Evolutionary conservation across 345 rosid species (phyloP).

Genomic region (Erysimum cheiranthoides): DNA sequence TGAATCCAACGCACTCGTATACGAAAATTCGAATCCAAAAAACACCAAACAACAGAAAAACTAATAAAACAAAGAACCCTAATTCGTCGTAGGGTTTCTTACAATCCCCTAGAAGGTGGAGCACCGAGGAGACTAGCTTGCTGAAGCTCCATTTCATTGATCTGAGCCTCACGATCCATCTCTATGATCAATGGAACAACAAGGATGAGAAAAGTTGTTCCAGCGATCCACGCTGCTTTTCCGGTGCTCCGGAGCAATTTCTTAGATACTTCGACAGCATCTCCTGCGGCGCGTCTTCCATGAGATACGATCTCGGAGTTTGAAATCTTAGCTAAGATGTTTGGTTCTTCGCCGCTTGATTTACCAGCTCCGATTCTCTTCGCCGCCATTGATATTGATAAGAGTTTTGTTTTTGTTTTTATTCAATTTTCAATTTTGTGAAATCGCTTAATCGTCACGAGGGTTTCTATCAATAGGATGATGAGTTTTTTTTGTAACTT

Average conservation of each 20-base stretch:
- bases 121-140: slow-evolving; percentile 77
- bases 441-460: slow-evolving; percentile 23
- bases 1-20: slow-evolving; percentile 32
- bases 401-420: not conserved
- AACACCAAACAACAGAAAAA: not conserved
- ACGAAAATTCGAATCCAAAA: slow-evolving; percentile 21
- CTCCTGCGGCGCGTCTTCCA: slow-evolving; percentile 56
- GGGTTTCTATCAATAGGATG: slow-evolving; percentile 17
- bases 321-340: slow-evolving; percentile 53
- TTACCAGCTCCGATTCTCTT: slow-evolving; percentile 60
- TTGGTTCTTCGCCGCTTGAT: slow-evolving; percentile 41
- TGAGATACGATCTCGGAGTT: slow-evolving; percentile 50
- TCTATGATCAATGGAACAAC: slow-evolving; percentile 73
- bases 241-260: slow-evolving; percentile 76
- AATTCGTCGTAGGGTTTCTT: slow-evolving; percentile 3
- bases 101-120: slow-evolving; percentile 45
- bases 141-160: slow-evolving; percentile 67
- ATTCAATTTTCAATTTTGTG: not conserved
- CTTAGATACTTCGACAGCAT: slow-evolving; percentile 57
- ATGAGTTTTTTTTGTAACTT: not conserved
- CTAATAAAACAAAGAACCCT: slow-evolving; percentile 12
- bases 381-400: slow-evolving; percentile 39
- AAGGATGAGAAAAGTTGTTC: slow-evolving; percentile 71
- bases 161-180: slow-evolving; percentile 77
- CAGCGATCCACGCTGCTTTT: slow-evolving; percentile 86